phyloP scores from a whole-genome alignment of 176 grass and related monocot species.

The Areca catechu region DNA sequence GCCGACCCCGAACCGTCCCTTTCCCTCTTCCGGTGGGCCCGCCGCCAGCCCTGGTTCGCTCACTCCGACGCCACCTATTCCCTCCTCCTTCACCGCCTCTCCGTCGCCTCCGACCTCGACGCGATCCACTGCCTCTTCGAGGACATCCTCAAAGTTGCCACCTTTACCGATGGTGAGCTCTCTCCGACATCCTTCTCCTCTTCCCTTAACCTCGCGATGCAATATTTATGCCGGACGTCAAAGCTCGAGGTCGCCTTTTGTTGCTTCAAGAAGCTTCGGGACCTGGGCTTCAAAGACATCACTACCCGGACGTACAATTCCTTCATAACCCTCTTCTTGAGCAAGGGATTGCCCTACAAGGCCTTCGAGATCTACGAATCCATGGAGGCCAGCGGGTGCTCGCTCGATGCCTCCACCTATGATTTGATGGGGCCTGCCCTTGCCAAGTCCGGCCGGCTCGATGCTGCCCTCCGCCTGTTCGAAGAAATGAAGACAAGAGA shows the following conservation, averaged over 20 bases:
- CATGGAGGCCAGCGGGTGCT: constrained; percentile 37
- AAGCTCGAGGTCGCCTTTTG: constrained; percentile 67
- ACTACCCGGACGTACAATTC: constrained; percentile 56
- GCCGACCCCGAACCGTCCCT: too few relatives aligned
- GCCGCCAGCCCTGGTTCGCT: constrained; percentile 56
- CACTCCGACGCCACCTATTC: constrained; percentile 38
- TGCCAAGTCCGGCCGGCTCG: constrained; percentile 71
- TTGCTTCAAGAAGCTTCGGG: constrained; percentile 84
- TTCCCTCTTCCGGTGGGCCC: constrained; percentile 79
- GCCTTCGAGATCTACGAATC: constrained; percentile 87
- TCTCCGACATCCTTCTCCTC: constrained; percentile 27
- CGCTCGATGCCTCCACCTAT: constrained; percentile 54
- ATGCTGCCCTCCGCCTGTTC: constrained; percentile 70
- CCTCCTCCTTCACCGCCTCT: constrained; percentile 22
- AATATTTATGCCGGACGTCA: constrained; percentile 36
- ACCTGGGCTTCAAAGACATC: constrained; percentile 39
- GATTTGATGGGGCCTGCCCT: too few relatives aligned
- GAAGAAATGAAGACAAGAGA: constrained; percentile 63
- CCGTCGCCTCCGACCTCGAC: constrained; percentile 48
- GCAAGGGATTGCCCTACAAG: constrained; percentile 78
- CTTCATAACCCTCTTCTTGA: constrained; percentile 67
- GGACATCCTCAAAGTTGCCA: constrained; percentile 14
- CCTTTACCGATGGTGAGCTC: not conserved
- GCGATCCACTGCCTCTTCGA: constrained; percentile 48
- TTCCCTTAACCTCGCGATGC: constrained; percentile 52